Conservation (phyloP, 169 alveolate species). For the Plasmodium chabaudi region DNA sequence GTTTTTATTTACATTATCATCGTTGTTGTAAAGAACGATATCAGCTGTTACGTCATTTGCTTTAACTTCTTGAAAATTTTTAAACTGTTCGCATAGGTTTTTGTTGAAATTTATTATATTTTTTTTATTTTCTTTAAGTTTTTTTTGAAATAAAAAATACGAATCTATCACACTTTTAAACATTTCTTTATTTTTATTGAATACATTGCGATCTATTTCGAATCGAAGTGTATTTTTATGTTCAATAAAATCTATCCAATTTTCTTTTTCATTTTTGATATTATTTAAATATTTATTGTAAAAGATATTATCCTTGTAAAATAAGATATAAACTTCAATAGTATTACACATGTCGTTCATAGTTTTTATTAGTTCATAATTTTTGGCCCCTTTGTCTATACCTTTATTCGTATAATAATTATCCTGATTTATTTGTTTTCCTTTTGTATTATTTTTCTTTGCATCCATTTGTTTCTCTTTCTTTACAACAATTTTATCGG, state of each 20-base stretch:
- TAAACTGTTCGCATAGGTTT: slow-evolving; percentile 66
- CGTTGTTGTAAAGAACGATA: background rate
- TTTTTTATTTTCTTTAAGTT: slow-evolving; percentile 56
- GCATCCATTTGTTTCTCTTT: background rate
- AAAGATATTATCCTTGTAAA: slow-evolving; percentile 41
- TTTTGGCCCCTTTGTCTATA: background rate
- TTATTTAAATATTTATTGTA: slow-evolving; percentile 67
- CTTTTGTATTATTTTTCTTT: background rate
- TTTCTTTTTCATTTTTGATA: slow-evolving; percentile 49
- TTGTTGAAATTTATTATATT: slow-evolving; percentile 53
- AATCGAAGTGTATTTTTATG: slow-evolving; percentile 48
- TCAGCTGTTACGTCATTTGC: slow-evolving; percentile 22
- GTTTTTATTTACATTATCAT: background rate
- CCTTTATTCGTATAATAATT: background rate
- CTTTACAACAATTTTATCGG: slow-evolving; percentile 1
- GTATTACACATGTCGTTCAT: slow-evolving; percentile 18
- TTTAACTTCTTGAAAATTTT: slow-evolving; percentile 67
- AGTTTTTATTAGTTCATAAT: slow-evolving; percentile 14
- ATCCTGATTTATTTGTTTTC: background rate
- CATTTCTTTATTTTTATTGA: slow-evolving; percentile 64
- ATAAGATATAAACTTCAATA: slow-evolving; percentile 51
- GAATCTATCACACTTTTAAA: slow-evolving; percentile 68
- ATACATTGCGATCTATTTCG: slow-evolving; percentile 57
- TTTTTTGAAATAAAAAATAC: slow-evolving; percentile 71
- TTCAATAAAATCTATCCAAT: slow-evolving; percentile 64